These are phyloP conservation scores for Zygosaccharomyces siamensis DNA, from an alignment of 805 yeast species.

Conservation along the genomic window DNA sequence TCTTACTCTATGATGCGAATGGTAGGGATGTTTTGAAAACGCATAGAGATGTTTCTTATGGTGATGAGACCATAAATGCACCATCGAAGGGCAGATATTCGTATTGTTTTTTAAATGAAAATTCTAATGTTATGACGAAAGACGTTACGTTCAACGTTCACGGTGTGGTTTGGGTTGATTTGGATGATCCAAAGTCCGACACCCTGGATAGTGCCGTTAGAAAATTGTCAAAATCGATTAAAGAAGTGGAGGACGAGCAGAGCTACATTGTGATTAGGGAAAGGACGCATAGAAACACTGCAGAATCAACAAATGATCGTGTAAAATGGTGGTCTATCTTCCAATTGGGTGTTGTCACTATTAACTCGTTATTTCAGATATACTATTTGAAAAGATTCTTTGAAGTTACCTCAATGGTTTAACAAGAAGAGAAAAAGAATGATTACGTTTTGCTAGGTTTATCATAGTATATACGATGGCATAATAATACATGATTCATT, in stretches of 20 bases:
- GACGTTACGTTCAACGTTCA: constrained; percentile 95
- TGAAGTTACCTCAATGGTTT: constrained; percentile 84
- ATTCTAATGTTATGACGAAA: constrained; percentile 62
- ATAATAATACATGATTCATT: background rate
- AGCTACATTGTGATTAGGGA: constrained; percentile 92
- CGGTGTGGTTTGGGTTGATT: constrained; percentile 83
- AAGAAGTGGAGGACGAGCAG: constrained; percentile 86
- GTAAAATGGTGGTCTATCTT: constrained; percentile 97
- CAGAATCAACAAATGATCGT: constrained; percentile 93
- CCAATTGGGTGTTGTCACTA: constrained; percentile 80
- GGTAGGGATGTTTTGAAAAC: constrained; percentile 43
- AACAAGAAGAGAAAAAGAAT: background rate
- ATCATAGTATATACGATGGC: background rate
- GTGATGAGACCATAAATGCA: constrained; percentile 68
- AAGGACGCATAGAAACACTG: constrained; percentile 96
- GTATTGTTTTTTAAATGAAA: constrained; percentile 91
- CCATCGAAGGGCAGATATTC: constrained; percentile 65
- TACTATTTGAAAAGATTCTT: constrained; percentile 91
- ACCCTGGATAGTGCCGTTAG: constrained; percentile 80
- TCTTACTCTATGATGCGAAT: constrained; percentile 50
- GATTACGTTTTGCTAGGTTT: background rate
- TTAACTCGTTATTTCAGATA: constrained; percentile 87
- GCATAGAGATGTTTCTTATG: constrained; percentile 63
- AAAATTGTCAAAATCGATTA: constrained; percentile 66
- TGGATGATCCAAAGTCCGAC: constrained; percentile 68